Evolutionary conservation across 2,329 filamentous ascomycete species (phyloP), one percentile per base, ranked within the genome.

Genomic region (Stagonosporopsis cucurbitacearum): DNA sequence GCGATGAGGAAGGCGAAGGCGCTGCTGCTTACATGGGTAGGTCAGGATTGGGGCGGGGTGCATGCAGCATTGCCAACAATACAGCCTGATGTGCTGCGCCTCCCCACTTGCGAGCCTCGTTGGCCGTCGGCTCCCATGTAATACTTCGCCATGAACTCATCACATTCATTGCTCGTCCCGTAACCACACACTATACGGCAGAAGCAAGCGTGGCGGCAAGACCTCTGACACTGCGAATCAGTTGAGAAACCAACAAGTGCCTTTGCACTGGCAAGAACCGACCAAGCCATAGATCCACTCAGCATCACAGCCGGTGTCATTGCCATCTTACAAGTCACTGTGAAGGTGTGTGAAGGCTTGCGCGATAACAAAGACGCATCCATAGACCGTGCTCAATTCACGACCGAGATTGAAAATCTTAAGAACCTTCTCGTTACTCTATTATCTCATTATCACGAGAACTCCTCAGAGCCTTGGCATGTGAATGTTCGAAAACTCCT

Each of bases 381-480:
- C 1, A 58, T 44, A 36, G 58, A 51, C 35, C 44, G 51, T 23
- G 30, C n/a, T 1, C 20, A 53, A 25, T 60, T 32, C 23, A 23
- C 36, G 5, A 43, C 42, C 4, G 51, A 60, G 17, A 15, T 22
- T 2, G 44, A 28, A 2, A 60, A 55, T 15, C 23, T 52, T 5
- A 17, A 37, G 15, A 52, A 23, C 23, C 51, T 58, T 17, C 55
- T 60, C 8, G 25, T 37, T 4, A 47, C 25, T 13, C 32, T 53
- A 30, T 9, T 20, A 23, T 50, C 26, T 30, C 52, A 43, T 12
- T 37, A 56, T 2, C 48, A 52, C 15, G 36, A 44, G 20, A 26
- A 39, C 15, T 13, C 20, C 37, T 22, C 19, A 13, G 9, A 53
- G 26, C 59, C 62, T 43, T 72, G 68, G 69, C 66, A 62, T 41